A percentile compares a stretch with the other conserved stretches of the same genome.
These are phyloP conservation scores for Trichophyton benhamiae DNA, from an alignment of 2,329 filamentous ascomycete species.

Conservation along the genomic window DNA sequence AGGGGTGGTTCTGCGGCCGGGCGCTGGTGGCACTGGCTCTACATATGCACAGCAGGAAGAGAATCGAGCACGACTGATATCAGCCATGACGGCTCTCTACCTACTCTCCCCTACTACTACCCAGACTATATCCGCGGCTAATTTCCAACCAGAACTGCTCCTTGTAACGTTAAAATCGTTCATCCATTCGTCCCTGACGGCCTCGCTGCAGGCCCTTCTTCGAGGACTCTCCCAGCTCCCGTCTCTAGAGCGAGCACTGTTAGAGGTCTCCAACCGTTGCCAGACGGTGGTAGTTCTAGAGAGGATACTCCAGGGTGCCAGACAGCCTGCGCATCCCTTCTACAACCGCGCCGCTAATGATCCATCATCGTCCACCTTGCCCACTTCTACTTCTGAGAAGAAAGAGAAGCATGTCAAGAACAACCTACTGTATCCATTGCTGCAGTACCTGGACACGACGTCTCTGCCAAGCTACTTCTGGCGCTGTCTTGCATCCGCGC, in stretches of 20 bases:
- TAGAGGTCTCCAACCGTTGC: conserved; percentile 70
- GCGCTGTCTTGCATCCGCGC: conserved; percentile 68
- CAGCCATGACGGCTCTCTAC: conserved; percentile 65
- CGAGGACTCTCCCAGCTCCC: conserved; percentile 69
- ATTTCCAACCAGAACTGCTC: conserved; percentile 56
- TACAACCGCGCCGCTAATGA: conserved; percentile 17
- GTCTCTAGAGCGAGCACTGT: conserved; percentile 65
- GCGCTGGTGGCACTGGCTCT: conserved; percentile 11
- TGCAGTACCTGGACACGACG: conserved; percentile 70
- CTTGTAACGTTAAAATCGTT: conserved; percentile 69
- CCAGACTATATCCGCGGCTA: conserved; percentile 19
- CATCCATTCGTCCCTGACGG: conserved; percentile 53
- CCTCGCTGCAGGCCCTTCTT: conserved; percentile 61
- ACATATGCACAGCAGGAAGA: conserved; percentile 58
- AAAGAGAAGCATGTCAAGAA: conserved; percentile 15
- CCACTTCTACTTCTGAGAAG: background rate
- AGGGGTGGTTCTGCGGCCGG: background rate
- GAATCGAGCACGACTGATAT: conserved; percentile 57
- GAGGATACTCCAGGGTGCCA: conserved; percentile 56
- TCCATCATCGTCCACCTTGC: conserved; percentile 11
- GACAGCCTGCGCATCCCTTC: conserved; percentile 57
- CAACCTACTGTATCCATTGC: conserved; percentile 58
- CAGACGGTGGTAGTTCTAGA: conserved; percentile 88
- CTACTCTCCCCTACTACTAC: conserved; percentile 56
- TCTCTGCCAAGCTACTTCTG: conserved; percentile 88